These are phyloP conservation scores for Naganishia friedmannii DNA, from an alignment of 768 basidiomycete species.

Conservation along the genomic window DNA sequence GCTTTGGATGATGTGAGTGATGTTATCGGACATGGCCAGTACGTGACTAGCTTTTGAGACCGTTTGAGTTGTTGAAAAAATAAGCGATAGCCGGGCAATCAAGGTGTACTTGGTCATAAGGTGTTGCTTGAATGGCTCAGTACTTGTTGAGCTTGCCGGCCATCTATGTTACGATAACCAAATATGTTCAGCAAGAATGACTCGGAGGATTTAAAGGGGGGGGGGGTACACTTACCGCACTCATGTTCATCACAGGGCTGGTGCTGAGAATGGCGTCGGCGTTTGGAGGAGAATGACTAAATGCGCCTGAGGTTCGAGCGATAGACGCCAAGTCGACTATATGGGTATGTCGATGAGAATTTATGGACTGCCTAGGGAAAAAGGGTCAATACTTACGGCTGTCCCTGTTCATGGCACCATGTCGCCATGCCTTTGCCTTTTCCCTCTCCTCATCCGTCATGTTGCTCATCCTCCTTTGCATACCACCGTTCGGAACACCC, in stretches of 20 bases:
- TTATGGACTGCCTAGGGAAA: neutral
- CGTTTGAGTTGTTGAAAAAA: neutral
- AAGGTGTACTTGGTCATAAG: constrained; percentile 19
- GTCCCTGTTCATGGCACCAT: constrained; percentile 62
- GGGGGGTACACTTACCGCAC: constrained; percentile 24
- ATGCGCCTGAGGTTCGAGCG: constrained; percentile 74
- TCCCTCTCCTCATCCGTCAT: constrained; percentile 66
- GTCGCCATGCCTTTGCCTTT: constrained; percentile 66
- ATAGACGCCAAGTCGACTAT: constrained; percentile 69
- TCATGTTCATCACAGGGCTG: constrained; percentile 46
- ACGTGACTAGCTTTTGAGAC: constrained; percentile 17
- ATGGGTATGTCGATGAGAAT: neutral
- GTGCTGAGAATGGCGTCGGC: constrained; percentile 41
- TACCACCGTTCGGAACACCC: constrained; percentile 39
- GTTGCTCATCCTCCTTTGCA: constrained; percentile 51
- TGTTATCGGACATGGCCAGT: constrained; percentile 2
- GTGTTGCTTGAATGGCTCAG: constrained; percentile 16
- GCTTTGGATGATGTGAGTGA: neutral
- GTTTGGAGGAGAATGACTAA: constrained; percentile 59
- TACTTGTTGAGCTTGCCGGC: constrained; percentile 27
- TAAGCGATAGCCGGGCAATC: constrained; percentile 13
- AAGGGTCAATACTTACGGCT: constrained; percentile 48
- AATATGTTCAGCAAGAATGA: neutral
- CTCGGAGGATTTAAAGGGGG: neutral
- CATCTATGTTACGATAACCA: neutral